Percentiles rank a stretch among this genome's conserved stretches.
These are phyloP conservation scores for Chlamydomonas applanata DNA, from an alignment of 139 green algal genomes.

Conservation along the genomic window DNA sequence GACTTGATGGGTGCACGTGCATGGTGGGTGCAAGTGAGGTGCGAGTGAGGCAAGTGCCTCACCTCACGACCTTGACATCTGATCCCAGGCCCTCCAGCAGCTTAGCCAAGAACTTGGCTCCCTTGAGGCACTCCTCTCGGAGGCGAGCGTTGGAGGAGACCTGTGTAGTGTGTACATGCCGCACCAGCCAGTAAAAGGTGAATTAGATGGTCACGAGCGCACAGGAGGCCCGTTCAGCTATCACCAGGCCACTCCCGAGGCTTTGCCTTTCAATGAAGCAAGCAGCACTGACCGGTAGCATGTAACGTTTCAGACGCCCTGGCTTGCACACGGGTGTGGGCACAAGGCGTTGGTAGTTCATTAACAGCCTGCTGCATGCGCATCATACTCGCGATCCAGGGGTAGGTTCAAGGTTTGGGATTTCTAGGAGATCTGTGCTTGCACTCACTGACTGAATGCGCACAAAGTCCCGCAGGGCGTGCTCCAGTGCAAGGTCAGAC, in stretches of 20 bases:
- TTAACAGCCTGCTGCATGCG: too few relatives aligned
- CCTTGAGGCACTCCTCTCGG: slow-evolving; percentile 83
- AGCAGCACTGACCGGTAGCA: too few relatives aligned
- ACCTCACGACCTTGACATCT: slow-evolving; percentile 75
- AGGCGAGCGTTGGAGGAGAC: slow-evolving; percentile 55
- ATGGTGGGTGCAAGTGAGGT: neutral
- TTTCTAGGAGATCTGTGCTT: too few relatives aligned
- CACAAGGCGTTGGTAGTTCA: neutral
- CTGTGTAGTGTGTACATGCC: slow-evolving; percentile 26
- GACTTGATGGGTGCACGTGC: too few relatives aligned
- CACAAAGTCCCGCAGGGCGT: slow-evolving; percentile 81
- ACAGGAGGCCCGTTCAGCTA: too few relatives aligned
- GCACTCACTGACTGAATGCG: slow-evolving; percentile 51
- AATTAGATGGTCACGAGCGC: too few relatives aligned
- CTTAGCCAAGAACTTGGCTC: slow-evolving; percentile 84
- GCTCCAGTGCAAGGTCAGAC: slow-evolving; percentile 68
- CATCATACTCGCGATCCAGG: too few relatives aligned
- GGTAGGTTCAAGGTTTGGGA: too few relatives aligned
- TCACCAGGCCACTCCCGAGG: too few relatives aligned
- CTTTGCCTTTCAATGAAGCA: too few relatives aligned
- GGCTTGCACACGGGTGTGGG: neutral
- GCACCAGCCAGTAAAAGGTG: neutral
- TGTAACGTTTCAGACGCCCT: too few relatives aligned
- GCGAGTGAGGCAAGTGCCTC: slow-evolving; percentile 13
- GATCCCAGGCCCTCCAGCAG: slow-evolving; percentile 85